A percentile compares a stretch with the other conserved stretches of the same genome.
Evolutionary conservation across 352 stramenopile genomes (phyloP).

Genomic region (Phytopythium sindhum): DNA sequence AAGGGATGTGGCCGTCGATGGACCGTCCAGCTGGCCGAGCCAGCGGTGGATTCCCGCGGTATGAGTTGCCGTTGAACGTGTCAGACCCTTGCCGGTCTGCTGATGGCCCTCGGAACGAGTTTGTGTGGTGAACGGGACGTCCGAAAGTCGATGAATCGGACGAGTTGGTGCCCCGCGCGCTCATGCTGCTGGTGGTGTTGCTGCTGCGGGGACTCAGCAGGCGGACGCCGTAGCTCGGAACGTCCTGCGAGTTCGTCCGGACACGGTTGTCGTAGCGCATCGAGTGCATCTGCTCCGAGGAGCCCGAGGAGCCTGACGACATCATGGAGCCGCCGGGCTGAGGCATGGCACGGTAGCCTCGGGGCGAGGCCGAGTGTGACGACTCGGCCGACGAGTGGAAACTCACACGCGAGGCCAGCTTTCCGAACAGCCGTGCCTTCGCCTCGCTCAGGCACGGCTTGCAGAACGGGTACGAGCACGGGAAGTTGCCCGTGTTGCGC

Average conservation of each 20-base stretch:
- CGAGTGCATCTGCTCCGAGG: constrained; percentile 4
- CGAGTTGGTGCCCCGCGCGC: constrained; percentile 16
- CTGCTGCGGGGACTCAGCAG: constrained; percentile 19
- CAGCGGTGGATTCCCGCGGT: constrained; percentile 6
- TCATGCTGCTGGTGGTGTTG: constrained; percentile 19
- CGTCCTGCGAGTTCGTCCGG: constrained; percentile 5
- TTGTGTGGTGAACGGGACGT: constrained; percentile 9
- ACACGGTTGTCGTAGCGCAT: constrained; percentile 1
- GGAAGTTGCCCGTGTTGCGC: constrained; percentile 43
- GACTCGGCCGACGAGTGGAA: constrained; percentile 40
- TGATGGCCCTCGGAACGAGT: constrained; percentile 2
- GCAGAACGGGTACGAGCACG: constrained; percentile 56
- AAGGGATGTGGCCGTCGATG: constrained; percentile 13
- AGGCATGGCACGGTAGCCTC: constrained; percentile 12
- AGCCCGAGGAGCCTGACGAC: constrained; percentile 10
- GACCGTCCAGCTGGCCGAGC: constrained; percentile 12
- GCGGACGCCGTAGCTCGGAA: constrained; percentile 9
- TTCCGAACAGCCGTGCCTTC: constrained; percentile 41
- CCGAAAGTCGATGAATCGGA: constrained; percentile 19
- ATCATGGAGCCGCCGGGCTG: constrained; percentile 19
- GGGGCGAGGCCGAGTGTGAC: constrained; percentile 21
- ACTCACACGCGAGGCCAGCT: constrained; percentile 23
- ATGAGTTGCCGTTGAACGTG: constrained; percentile 3
- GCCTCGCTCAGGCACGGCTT: constrained; percentile 46
- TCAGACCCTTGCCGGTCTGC: constrained; percentile 3